Percentiles rank a stretch among this genome's conserved stretches.
Conservation (phyloP, 148 eudicot species). For the Chenopodium quinoa region DNA sequence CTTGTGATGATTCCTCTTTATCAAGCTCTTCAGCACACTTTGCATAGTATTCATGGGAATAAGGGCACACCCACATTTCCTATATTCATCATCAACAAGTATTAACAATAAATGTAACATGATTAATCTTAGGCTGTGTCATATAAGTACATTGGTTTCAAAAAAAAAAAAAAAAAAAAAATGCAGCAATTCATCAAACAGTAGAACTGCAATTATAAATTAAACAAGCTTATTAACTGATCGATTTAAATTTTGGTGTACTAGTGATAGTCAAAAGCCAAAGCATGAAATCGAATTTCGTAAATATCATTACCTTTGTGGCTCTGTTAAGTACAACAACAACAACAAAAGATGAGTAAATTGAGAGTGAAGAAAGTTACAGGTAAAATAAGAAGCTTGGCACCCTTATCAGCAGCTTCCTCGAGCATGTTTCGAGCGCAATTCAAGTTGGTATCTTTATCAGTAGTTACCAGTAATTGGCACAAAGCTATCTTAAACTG, state of each 20-base stretch:
- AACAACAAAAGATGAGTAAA: too few species aligned
- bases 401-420: conserved; percentile 70
- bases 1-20: conserved; percentile 28
- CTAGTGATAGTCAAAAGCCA: neutral
- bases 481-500: conserved; percentile 80
- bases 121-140: neutral
- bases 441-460: conserved; percentile 60
- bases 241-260: too few species aligned
- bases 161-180: neutral
- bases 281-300: neutral
- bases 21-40: conserved; percentile 37
- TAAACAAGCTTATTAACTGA: neutral
- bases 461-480: conserved; percentile 68
- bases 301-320: neutral
- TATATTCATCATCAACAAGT: neutral
- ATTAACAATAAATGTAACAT: neutral
- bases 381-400: conserved; percentile 65
- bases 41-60: conserved; percentile 22
- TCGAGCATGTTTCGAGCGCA: conserved; percentile 62
- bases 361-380: conserved; percentile 27
- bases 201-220: neutral
- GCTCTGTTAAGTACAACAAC: neutral
- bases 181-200: neutral
- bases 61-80: conserved; percentile 28
- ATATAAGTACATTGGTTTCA: neutral